These are phyloP conservation scores for Cicer cuneatum DNA, from an alignment of 306 rosid genomes.

Conservation along the genomic window DNA sequence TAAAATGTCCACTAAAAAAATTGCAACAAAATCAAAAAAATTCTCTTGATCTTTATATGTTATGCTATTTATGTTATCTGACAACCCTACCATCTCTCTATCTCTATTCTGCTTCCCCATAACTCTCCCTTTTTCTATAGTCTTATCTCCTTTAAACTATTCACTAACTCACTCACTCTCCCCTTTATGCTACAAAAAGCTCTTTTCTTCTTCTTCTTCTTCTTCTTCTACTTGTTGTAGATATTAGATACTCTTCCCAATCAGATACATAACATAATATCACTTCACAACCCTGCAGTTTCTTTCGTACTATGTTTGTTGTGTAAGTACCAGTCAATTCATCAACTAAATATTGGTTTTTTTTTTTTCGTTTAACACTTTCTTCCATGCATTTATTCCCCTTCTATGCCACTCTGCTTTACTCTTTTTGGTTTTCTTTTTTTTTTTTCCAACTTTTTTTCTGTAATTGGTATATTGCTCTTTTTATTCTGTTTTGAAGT, in stretches of 20 bases:
- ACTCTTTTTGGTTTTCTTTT: background rate
- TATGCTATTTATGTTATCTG: slow-evolving; percentile 16
- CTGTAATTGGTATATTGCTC: slow-evolving; percentile 6
- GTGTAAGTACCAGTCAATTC: slow-evolving; percentile 46
- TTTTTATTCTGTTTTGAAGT: slow-evolving; percentile 29
- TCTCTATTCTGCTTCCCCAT: slow-evolving; percentile 8
- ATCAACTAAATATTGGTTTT: slow-evolving; percentile 37
- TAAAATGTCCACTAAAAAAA: background rate
- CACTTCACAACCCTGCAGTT: slow-evolving; percentile 39
- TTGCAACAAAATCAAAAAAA: background rate
- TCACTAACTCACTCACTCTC: slow-evolving; percentile 40
- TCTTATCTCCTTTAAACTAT: slow-evolving; percentile 55
- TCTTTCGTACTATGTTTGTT: slow-evolving; percentile 43
- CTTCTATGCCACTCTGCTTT: slow-evolving; percentile 1
- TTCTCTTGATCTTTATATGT: background rate
- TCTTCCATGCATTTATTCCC: slow-evolving; percentile 42
- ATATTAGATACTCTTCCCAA: slow-evolving; percentile 23
- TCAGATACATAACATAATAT: background rate
- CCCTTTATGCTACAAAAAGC: slow-evolving; percentile 49
- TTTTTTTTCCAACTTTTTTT: background rate
- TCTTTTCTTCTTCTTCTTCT: no score
- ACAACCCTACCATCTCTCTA: slow-evolving; percentile 19
- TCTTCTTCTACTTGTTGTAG: slow-evolving; percentile 27
- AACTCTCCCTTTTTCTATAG: slow-evolving; percentile 35
- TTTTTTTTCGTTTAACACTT: slow-evolving; percentile 8